Evolutionary conservation across 345 rosid genomes (phyloP), one percentile per base, ranked within the genome.

Genomic region (Eucalyptus guilfoylei): DNA sequence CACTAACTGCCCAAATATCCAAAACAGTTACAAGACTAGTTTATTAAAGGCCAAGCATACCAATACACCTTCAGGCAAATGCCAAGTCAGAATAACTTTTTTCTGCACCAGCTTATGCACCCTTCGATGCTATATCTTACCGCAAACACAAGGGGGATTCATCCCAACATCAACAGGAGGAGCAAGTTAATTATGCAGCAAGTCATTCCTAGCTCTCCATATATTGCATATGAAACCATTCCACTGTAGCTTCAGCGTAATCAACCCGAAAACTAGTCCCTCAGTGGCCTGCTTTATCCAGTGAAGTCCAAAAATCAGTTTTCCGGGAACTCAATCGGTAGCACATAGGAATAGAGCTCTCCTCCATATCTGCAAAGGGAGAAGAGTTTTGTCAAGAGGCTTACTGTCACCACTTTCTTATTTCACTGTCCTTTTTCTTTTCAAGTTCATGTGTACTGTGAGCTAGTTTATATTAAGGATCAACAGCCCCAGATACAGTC

Each of bases 261-360:
- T 6, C 9, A 62, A 13, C n/a, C 4, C 0, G 34, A 62, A 58
- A 62, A 62, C 8, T 13, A 14, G 69, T 62, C 69, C 76, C 21
- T 67, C 9, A 0, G 19, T 0, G 2, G 5, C 9, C 6, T 62
- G 72, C 10, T 64, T n/a, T 14, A n/a, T 64, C 76, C 19, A 64
- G 21, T 7, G 19, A 64, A n/a, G 37, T 64, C 37, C 76, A n/a
- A 64, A n/a, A n/a, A 64, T 64, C 34, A 7, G 6, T 3, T 60
- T 64, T 14, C 9, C 6, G 0, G 19, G 5, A 14, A n/a, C 37
- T n/a, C 11, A 5, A 14, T 30, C 76, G 1, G 32, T n/a, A 0
- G n/a, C 1, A n/a, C 76, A n/a, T 7, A n/a, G 76, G 6, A 67
- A 2, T 4, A 67, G 76, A n/a, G 76, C 3, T 7, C 62, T 21